phyloP scores from a whole-genome alignment of 805 yeast species.

The Schwanniomyces occidentalis region DNA sequence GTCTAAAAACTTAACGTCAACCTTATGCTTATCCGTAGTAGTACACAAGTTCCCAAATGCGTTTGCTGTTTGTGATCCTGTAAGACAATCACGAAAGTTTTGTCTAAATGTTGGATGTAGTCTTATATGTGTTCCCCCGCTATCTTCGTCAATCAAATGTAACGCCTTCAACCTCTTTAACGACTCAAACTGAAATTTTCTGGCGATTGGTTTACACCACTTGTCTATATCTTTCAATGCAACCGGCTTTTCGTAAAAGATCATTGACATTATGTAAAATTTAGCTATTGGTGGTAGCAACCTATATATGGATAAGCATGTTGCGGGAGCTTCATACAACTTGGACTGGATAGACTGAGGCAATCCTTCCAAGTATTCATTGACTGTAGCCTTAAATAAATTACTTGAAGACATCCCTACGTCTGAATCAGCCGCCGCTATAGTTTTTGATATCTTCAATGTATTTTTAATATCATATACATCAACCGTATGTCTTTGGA shows the following conservation, averaged over 20 bases:
- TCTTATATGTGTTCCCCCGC: constrained; percentile 46
- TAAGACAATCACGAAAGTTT: constrained; percentile 78
- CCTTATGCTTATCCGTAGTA: constrained; percentile 53
- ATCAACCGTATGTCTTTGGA: background rate
- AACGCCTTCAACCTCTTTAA: constrained; percentile 72
- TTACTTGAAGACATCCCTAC: constrained; percentile 24
- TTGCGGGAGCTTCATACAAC: constrained; percentile 81
- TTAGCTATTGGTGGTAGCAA: constrained; percentile 87
- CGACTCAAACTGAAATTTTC: constrained; percentile 69
- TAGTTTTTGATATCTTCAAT: background rate
- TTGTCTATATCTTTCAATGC: constrained; percentile 65
- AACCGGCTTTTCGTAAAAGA: constrained; percentile 76
- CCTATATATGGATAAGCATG: constrained; percentile 91
- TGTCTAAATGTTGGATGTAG: constrained; percentile 73
- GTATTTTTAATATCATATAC: background rate
- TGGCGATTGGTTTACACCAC: constrained; percentile 69
- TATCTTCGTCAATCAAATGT: constrained; percentile 69
- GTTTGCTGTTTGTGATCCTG: constrained; percentile 67
- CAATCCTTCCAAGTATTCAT: constrained; percentile 85
- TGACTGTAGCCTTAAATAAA: constrained; percentile 68
- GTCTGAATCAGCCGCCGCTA: too few species aligned
- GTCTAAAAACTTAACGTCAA: constrained; percentile 68
- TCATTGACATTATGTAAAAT: constrained; percentile 81
- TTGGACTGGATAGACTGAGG: constrained; percentile 85
- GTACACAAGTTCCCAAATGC: constrained; percentile 78